Conservation (phyloP, 768 basidiomycete species). For the Termitomyces sp. region DNA sequence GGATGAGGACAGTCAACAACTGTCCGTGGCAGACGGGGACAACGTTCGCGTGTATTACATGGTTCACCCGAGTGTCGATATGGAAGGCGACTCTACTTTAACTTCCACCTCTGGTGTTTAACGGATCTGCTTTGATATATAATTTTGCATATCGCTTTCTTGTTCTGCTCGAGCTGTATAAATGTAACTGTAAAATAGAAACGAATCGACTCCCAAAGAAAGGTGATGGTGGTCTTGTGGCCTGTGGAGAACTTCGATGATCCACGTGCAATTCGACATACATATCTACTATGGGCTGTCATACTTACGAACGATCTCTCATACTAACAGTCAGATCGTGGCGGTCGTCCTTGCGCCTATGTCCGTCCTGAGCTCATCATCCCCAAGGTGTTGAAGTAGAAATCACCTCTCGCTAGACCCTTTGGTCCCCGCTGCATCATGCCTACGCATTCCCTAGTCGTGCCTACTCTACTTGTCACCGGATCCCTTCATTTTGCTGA, state of each 20-base stretch:
- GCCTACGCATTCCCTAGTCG: conserved; percentile 43
- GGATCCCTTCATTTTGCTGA: conserved; percentile 64
- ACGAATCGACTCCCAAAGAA: background rate
- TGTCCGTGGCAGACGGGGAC: conserved; percentile 47
- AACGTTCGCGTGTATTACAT: conserved; percentile 78
- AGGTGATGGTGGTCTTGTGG: background rate
- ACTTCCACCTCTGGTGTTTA: conserved; percentile 26
- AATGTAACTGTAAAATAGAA: conserved; percentile 4
- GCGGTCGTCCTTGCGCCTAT: conserved; percentile 1
- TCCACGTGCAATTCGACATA: conserved; percentile 3
- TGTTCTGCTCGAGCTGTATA: conserved; percentile 7
- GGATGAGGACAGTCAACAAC: conserved; percentile 55
- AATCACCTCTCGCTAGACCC: background rate
- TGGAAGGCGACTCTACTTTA: conserved; percentile 48
- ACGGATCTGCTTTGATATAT: background rate
- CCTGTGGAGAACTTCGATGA: background rate
- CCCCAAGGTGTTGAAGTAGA: background rate
- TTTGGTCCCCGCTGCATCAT: conserved; percentile 24
- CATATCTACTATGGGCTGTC: background rate
- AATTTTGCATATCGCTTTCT: conserved; percentile 10
- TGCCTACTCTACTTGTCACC: conserved; percentile 57
- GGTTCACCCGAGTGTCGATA: conserved; percentile 87
- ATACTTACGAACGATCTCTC: background rate
- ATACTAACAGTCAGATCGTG: background rate
- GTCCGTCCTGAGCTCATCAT: background rate